These are phyloP conservation scores for Mycena epipterygia DNA, from an alignment of 768 basidiomycete species.

Conservation along the genomic window DNA sequence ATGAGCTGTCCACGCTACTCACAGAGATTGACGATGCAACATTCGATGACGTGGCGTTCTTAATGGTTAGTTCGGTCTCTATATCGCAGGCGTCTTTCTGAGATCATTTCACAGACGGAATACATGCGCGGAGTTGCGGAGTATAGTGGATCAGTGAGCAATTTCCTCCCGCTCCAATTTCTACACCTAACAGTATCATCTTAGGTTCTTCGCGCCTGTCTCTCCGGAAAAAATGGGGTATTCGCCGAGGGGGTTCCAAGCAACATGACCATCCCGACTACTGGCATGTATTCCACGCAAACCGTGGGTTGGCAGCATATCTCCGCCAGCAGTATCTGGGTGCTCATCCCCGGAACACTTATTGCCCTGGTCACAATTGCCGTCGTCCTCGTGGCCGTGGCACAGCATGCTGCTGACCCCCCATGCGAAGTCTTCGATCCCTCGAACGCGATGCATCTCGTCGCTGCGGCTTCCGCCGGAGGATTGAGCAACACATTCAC, in stretches of 20 bases:
- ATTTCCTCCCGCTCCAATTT: not conserved
- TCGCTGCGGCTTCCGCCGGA: not conserved
- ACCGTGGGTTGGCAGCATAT: not conserved
- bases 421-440: not conserved
- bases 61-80: not conserved
- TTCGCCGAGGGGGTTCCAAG: not conserved
- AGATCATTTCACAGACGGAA: not conserved
- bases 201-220: slow-evolving; percentile 4
- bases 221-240: not conserved
- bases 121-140: slow-evolving; percentile 20
- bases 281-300: not conserved
- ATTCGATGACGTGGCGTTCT: not conserved
- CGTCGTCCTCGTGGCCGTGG: not conserved
- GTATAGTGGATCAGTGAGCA: slow-evolving; percentile 15
- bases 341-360: not conserved
- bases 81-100: not conserved
- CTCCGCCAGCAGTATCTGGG: not conserved
- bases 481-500: not conserved
- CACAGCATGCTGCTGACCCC: not conserved
- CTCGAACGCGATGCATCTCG: not conserved
- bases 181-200: not conserved
- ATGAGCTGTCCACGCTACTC: not conserved
- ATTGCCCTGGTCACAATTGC: not conserved
- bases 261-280: slow-evolving; percentile 2
- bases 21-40: not conserved